These are phyloP conservation scores for Sphaerulina musiva DNA, from an alignment of 2,329 filamentous ascomycete species.

Conservation along the genomic window DNA sequence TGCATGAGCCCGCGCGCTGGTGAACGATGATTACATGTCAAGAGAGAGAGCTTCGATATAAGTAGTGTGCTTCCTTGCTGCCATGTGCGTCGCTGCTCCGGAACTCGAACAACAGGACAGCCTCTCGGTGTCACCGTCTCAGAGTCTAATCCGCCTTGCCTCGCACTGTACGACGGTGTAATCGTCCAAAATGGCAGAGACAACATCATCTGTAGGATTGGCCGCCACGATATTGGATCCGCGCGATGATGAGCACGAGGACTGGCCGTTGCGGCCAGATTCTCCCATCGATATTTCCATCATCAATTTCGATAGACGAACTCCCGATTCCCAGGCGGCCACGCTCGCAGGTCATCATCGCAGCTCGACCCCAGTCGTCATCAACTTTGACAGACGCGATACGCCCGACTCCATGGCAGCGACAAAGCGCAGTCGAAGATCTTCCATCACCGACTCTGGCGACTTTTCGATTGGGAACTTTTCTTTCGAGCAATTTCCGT, in stretches of 20 bases:
- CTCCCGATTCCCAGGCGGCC: conserved; percentile 6
- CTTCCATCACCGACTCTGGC: conserved; percentile 8
- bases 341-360: conserved; percentile 1
- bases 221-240: not conserved
- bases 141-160: not conserved
- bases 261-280: conserved; percentile 5
- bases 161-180: not conserved
- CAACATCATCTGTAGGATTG: not conserved
- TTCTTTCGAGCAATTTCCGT: conserved; percentile 7
- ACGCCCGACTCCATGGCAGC: conserved; percentile 10
- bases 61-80: not conserved
- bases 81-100: not conserved
- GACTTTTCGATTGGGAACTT: conserved; percentile 12
- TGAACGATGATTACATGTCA: not conserved
- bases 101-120: not conserved
- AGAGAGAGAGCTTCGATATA: not conserved
- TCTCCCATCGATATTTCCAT: conserved; percentile 6
- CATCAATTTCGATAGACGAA: conserved; percentile 5
- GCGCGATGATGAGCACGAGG: not conserved
- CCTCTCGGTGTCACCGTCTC: not conserved
- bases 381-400: conserved; percentile 5
- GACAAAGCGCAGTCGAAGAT: conserved; percentile 7
- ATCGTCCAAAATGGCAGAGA: not conserved
- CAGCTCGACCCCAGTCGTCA: conserved; percentile 1
- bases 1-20: not conserved